Percentiles rank a stretch among this genome's conserved stretches.
Conservation (phyloP, 495 filamentous ascomycete species). For the Articulospora tetracladia region DNA sequence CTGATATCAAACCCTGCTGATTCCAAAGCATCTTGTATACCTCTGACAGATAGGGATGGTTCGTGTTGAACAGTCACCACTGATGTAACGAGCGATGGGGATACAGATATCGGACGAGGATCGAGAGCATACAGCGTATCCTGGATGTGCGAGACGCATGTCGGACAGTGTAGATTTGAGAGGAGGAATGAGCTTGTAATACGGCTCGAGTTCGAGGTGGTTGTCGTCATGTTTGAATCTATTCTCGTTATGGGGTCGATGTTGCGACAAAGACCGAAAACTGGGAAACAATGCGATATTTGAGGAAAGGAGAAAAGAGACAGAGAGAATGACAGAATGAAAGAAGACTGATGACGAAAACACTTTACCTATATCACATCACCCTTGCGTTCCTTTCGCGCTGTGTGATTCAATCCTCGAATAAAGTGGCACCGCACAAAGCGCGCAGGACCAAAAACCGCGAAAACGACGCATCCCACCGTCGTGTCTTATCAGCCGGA, state of each 20-base stretch:
- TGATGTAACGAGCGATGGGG: conserved; percentile 53
- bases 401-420: neutral
- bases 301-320: neutral
- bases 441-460: neutral
- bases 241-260: neutral
- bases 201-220: neutral
- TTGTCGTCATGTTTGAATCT: conserved; percentile 2
- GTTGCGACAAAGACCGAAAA: neutral
- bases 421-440: conserved; percentile 7
- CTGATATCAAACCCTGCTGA: conserved; percentile 28
- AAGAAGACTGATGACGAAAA: neutral
- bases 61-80: conserved; percentile 38
- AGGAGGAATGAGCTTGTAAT: conserved; percentile 44
- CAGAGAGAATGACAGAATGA: neutral
- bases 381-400: neutral
- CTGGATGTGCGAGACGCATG: conserved; percentile 54
- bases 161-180: conserved; percentile 59
- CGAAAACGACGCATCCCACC: too few species aligned
- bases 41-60: conserved; percentile 14
- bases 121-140: conserved; percentile 36
- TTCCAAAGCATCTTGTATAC: conserved; percentile 30
- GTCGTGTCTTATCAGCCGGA: too few species aligned
- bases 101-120: conserved; percentile 43
- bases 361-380: neutral
- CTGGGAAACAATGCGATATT: neutral